A percentile compares a stretch with the other conserved stretches of the same genome.
Conservation (phyloP, 768 basidiomycete genomes). For the Podaxis sp. region DNA sequence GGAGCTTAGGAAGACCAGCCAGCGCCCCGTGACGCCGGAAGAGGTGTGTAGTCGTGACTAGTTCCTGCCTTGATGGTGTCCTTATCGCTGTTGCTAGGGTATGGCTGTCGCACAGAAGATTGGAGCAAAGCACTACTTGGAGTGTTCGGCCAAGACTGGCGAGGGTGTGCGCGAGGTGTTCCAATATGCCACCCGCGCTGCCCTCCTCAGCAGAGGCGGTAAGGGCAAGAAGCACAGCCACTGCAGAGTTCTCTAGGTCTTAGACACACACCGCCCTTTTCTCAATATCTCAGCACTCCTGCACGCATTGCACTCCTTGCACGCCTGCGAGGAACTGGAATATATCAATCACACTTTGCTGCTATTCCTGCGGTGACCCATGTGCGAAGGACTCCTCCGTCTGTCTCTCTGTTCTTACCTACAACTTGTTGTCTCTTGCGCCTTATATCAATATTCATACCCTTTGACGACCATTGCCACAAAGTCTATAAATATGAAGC, state of each 20-base stretch:
- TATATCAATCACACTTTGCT: neutral
- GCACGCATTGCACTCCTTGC: neutral
- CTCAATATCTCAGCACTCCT: neutral
- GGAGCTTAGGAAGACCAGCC: slow-evolving; percentile 90
- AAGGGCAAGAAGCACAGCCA: slow-evolving; percentile 33
- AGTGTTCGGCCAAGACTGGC: slow-evolving; percentile 94
- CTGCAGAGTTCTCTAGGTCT: slow-evolving; percentile 26
- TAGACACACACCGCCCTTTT: neutral
- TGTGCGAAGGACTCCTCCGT: slow-evolving; percentile 3
- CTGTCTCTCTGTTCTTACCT: slow-evolving; percentile 8
- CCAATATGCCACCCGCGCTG: slow-evolving; percentile 94
- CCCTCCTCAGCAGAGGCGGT: slow-evolving; percentile 62
- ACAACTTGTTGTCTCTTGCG: slow-evolving; percentile 10
- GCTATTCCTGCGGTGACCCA: neutral
- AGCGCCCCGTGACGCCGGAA: slow-evolving; percentile 90
- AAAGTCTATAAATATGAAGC: slow-evolving; percentile 4
- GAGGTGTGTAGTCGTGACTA: slow-evolving; percentile 50
- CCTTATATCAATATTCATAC: slow-evolving; percentile 9
- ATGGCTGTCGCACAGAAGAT: slow-evolving; percentile 96
- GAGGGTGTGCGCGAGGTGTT: slow-evolving; percentile 98
- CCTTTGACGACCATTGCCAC: slow-evolving; percentile 11
- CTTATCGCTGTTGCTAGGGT: slow-evolving; percentile 47
- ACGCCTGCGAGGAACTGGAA: neutral
- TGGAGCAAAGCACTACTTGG: slow-evolving; percentile 92
- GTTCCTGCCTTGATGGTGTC: neutral